phyloP scores from a whole-genome alignment of 2,329 filamentous ascomycete species.

The Xylogone sp. region DNA sequence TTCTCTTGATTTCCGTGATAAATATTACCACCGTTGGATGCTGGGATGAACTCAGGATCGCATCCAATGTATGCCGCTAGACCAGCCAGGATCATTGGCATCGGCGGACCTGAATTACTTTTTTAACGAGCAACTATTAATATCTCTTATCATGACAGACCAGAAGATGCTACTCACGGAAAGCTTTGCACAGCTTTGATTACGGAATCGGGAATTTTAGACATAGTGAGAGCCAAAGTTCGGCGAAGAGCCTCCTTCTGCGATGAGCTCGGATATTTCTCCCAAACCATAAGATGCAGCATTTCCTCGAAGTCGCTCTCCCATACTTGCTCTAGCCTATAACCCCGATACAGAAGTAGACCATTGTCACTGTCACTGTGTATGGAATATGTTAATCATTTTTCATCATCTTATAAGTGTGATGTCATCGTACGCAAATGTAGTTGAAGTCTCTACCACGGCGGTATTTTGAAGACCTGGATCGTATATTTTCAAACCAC shows the following conservation, averaged over 20 bases:
- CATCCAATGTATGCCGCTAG: slow-evolving; percentile 31
- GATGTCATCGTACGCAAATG: slow-evolving; percentile 14
- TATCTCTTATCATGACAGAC: background rate
- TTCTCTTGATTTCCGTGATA: slow-evolving; percentile 31
- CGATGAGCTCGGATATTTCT: slow-evolving; percentile 28
- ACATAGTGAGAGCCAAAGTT: slow-evolving; percentile 23
- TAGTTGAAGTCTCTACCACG: slow-evolving; percentile 26
- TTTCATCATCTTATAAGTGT: background rate
- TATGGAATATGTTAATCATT: too few relatives aligned
- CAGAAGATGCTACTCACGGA: slow-evolving; percentile 16
- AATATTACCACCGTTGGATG: slow-evolving; percentile 31
- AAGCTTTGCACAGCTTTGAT: slow-evolving; percentile 22
- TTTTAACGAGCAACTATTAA: slow-evolving; percentile 8
- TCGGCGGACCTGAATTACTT: slow-evolving; percentile 24
- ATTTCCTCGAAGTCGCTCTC: slow-evolving; percentile 21
- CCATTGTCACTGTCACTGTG: slow-evolving; percentile 30
- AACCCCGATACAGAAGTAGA: slow-evolving; percentile 30
- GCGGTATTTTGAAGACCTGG: slow-evolving; percentile 26
- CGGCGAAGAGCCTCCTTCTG: slow-evolving; percentile 25
- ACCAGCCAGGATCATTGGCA: slow-evolving; percentile 33
- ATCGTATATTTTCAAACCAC: slow-evolving; percentile 25
- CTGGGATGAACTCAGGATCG: slow-evolving; percentile 29
- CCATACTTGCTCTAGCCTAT: slow-evolving; percentile 23
- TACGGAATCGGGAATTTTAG: slow-evolving; percentile 21
- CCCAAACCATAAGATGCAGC: slow-evolving; percentile 36